Base-by-base conservation (phyloP, 1,139 yeast species). In the Geotrichum siamense region DNA sequence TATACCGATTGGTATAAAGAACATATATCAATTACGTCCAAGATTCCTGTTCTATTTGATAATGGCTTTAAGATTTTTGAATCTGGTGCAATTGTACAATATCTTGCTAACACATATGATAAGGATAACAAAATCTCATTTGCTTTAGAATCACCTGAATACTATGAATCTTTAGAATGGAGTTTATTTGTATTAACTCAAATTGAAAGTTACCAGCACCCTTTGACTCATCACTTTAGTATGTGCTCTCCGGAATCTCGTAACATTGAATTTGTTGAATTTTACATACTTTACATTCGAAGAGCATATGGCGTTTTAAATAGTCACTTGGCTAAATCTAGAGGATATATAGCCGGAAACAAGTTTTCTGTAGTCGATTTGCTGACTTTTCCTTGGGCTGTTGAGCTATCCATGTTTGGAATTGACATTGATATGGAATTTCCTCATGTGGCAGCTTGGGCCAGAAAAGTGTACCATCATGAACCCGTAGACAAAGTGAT, bases 41-140 rank as follows among this genome's bases (percentile, higher is more conserved):
- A 79, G 50, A 75, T 78, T 44, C 85, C 85, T 16, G 69, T 76
- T 1, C 57, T 79, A 17, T 67, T 69, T 3, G 79, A 76, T 54
- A 60, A 53, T 3, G 47, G 38, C 53, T 21, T 36, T 19, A 28
- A 34, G 13, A 45, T 41, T 44, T 69, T 71, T 53, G 83, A 79
- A 60, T 68, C 79, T 28, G 82, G 72, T 22, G 82, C 82, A 15
- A 77, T 78, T 48, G 56, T 78, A 58, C 64, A 67, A 49, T 78
- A 76, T 53, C 58, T 78, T 39, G 75, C 71, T 40, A 80, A 75
- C 48, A 74, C 70, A 47, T 78, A 74, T 56, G 84, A 78, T 55
- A 69, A 61, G 44, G 75, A 74, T 22, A 59, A 71, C 51, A 70
- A 72, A 55, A 74, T 59, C 55, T 70, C 74, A 36, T 76, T 67